Evolutionary conservation across 352 stramenopile genomes (phyloP), one percentile per base, ranked within the genome.

Genomic region (Phytopythium mirpurense): DNA sequence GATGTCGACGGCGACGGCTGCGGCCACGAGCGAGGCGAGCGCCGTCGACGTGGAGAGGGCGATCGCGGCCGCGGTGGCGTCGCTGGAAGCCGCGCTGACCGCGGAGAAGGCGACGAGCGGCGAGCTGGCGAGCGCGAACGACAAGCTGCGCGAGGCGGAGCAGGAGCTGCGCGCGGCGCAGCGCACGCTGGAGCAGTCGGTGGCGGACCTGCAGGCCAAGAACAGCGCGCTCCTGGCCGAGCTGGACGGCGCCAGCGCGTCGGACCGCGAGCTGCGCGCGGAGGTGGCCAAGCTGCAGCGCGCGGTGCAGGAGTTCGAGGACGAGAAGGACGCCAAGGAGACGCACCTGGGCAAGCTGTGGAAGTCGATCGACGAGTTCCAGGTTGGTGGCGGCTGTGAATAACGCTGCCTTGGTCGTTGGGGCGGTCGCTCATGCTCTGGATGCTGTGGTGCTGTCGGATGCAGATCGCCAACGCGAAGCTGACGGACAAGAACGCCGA

Each of bases 311-410:
- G 42, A 63, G 27, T 67, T 74, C 12, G 59, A 77, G 51, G 60
- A 68, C 8, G 65, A 72, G 21, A 65, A 76, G 34, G 68, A 75
- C 37, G 57, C 68, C 5, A 63, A 66, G 45, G 68, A 83, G 59
- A 77, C 67, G 43, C 70, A 77, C 32, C 63, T 83, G 19, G 67
- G 68, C 29, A 77, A 78, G 59, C 60, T 83, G 10, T 74, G 68
- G 70, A 80, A 77, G 56, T 70, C 62, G 32, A 77, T 78, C 26
- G 72, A 80, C 45, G 70, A 77, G 36, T 60, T 80, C 24, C 72
- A 67, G 59, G 59, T 65, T 43, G 18, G 47, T 24, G 19, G n/a
- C 19, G 15, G 19, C 12, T 21, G 12, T 24, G 2, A 16, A n/a
- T n/a, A n/a, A n/a, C 7, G 37, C 3, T 16, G 19, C 26, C 40